Percentiles rank a stretch among this genome's conserved stretches.
Evolutionary conservation across 108 stramenopile genomes (phyloP).

Genomic region (Aurantiochytrium sp.): DNA sequence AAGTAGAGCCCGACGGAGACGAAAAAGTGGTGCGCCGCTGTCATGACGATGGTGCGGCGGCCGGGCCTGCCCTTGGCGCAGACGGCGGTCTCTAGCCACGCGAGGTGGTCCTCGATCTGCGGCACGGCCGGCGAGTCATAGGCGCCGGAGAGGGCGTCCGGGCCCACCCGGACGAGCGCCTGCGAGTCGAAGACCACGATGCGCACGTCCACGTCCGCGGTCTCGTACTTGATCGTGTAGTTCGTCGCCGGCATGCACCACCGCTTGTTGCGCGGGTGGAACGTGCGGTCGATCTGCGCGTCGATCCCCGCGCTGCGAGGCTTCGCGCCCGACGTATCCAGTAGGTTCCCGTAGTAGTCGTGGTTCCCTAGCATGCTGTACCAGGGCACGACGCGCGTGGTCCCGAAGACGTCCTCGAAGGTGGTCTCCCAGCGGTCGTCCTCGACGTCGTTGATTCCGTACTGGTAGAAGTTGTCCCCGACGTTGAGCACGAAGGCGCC

Average conservation of each 20-base stretch:
- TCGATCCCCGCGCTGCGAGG: neutral
- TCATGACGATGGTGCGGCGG: neutral
- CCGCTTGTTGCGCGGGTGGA: neutral
- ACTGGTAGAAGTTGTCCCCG: constrained; percentile 27
- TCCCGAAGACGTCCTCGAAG: neutral
- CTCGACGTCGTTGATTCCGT: neutral
- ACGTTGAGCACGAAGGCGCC: neutral
- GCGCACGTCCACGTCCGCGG: neutral
- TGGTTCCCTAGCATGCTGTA: constrained; percentile 22
- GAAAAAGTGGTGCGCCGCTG: neutral
- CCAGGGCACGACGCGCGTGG: neutral
- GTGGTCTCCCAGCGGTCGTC: constrained; percentile 15
- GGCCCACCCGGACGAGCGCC: neutral
- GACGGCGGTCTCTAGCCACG: neutral
- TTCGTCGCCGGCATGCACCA: constrained; percentile 5
- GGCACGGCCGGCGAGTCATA: neutral
- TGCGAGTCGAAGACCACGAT: constrained; percentile 27
- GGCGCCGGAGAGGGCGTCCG: neutral
- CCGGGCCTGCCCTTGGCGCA: neutral
- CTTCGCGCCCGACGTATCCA: neutral
- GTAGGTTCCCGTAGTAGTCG: neutral
- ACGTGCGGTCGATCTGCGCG: neutral
- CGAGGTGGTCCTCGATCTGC: neutral
- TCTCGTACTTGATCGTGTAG: neutral
- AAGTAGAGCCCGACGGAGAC: neutral